phyloP scores from a whole-genome alignment of 108 stramenopile genomes.

The Phaeodactylum tricornutum region DNA sequence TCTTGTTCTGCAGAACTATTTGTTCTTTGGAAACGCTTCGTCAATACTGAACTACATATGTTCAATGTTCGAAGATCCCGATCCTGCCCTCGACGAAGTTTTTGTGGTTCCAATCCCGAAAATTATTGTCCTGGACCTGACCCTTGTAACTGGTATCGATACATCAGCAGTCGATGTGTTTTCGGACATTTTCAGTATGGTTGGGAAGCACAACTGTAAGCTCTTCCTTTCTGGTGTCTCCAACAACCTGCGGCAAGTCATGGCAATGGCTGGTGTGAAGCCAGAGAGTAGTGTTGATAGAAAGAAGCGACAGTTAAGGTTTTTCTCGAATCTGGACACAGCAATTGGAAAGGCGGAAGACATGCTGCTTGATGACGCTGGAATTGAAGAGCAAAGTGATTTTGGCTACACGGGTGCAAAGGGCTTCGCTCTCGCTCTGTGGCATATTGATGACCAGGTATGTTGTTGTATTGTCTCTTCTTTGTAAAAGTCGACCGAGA shows the following conservation, averaged over 20 bases:
- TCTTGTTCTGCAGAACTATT: conserved; percentile 64
- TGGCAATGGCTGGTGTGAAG: conserved; percentile 34
- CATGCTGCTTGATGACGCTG: conserved; percentile 30
- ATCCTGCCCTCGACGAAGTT: neutral
- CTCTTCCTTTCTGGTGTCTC: conserved; percentile 46
- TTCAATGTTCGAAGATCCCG: conserved; percentile 64
- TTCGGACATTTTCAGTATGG: conserved; percentile 37
- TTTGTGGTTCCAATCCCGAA: conserved; percentile 44
- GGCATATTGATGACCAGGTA: conserved; percentile 42
- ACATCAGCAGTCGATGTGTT: conserved; percentile 56
- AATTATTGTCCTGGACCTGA: conserved; percentile 51
- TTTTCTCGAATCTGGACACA: conserved; percentile 39
- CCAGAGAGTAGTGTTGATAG: conserved; percentile 1
- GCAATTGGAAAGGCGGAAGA: conserved; percentile 72
- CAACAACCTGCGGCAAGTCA: conserved; percentile 18
- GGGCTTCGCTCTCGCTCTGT: conserved; percentile 38
- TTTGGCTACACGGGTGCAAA: conserved; percentile 2
- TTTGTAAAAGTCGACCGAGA: no score
- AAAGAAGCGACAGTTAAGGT: conserved; percentile 26
- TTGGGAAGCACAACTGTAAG: conserved; percentile 32
- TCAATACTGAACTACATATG: conserved; percentile 51
- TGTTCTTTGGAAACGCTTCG: conserved; percentile 75
- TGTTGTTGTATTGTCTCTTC: conserved; percentile 7
- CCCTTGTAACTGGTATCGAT: conserved; percentile 64
- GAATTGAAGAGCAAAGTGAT: conserved; percentile 6